These are phyloP conservation scores for Tagetes patula DNA, from an alignment of 129 eudicot species.

Conservation along the genomic window DNA sequence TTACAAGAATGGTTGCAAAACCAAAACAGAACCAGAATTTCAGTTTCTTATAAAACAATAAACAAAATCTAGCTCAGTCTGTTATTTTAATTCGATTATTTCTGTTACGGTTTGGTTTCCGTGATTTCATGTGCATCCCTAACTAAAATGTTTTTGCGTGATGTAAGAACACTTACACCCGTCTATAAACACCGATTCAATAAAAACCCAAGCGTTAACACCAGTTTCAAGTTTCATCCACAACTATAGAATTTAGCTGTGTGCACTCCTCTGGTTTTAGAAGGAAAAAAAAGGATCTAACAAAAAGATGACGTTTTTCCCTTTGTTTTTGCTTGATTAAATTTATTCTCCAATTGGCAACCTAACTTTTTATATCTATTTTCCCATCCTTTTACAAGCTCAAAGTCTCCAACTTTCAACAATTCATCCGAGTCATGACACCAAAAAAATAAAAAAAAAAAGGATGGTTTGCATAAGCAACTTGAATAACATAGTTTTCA, in stretches of 20 bases:
- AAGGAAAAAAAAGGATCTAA: not conserved
- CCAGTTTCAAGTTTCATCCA: too few relatives aligned
- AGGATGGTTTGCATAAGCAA: constrained; percentile 28
- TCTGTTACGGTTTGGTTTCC: too few relatives aligned
- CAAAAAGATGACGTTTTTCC: not conserved
- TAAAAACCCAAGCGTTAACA: not conserved
- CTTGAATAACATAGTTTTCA: not conserved
- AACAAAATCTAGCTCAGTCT: too few relatives aligned
- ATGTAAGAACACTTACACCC: too few relatives aligned
- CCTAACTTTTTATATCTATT: not conserved
- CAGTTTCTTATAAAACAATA: too few relatives aligned
- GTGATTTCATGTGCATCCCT: too few relatives aligned
- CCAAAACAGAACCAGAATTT: too few relatives aligned
- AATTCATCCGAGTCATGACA: not conserved
- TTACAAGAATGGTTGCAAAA: too few relatives aligned
- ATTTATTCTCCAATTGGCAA: not conserved
- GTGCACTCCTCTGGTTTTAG: not conserved
- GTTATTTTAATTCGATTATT: too few relatives aligned
- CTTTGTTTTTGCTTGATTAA: not conserved
- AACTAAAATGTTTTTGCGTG: too few relatives aligned
- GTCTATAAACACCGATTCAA: not conserved
- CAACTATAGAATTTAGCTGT: not conserved
- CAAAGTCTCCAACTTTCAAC: not conserved
- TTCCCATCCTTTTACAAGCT: not conserved
- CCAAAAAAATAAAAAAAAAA: not conserved